Conservation (phyloP, 1,284 basidiomycete genomes). For the Marasmius sp. region DNA sequence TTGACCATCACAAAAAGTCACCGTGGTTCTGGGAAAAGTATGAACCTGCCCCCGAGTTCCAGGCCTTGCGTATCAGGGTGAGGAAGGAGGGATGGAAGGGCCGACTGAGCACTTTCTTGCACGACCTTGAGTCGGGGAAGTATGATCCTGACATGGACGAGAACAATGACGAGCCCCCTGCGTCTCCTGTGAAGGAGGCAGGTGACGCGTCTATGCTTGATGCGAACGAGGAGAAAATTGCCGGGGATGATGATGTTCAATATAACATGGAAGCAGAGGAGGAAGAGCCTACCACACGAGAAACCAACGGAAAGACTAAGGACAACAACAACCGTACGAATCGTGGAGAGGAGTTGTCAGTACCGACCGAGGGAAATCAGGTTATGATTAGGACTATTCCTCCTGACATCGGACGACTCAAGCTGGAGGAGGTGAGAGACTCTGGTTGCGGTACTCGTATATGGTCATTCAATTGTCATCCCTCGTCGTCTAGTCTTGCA, state of each 20-base stretch:
- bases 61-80: constrained; percentile 69
- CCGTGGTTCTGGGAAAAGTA: constrained; percentile 97
- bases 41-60: constrained; percentile 69
- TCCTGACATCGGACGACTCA: constrained; percentile 83
- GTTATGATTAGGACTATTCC: constrained; percentile 94
- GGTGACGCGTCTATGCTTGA: constrained; percentile 34
- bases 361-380: constrained; percentile 80
- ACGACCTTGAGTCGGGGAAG: constrained; percentile 79
- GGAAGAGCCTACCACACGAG: constrained; percentile 57
- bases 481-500: constrained; percentile 49
- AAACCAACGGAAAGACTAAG: constrained; percentile 56
- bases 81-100: constrained; percentile 82
- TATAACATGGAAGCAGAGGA: constrained; percentile 71
- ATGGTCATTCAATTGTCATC: constrained; percentile 7
- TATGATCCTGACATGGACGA: constrained; percentile 75
- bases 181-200: constrained; percentile 49
- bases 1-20: constrained; percentile 87
- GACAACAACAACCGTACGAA: constrained; percentile 48
- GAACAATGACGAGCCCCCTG: constrained; percentile 44
- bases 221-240: constrained; percentile 48
- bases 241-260: constrained; percentile 60
- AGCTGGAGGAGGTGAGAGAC: constrained; percentile 78
- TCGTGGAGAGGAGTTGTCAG: constrained; percentile 74
- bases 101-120: constrained; percentile 68
- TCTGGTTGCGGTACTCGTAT: background rate